Conservation (phyloP, 352 stramenopile species). For the Phytophthora pisi region DNA sequence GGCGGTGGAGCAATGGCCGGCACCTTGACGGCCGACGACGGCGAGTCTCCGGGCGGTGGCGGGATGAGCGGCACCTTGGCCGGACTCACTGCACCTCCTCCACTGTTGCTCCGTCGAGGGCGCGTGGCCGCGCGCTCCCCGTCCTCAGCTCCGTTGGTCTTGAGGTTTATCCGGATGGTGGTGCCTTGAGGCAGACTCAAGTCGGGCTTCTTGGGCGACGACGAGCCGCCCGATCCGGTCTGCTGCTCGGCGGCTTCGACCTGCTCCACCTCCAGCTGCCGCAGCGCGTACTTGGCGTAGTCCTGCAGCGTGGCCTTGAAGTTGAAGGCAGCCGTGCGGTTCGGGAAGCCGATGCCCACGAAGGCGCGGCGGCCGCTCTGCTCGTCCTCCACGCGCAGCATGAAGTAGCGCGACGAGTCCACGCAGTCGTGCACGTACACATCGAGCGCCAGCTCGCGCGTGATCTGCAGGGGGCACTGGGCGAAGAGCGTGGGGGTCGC, state of each 20-base stretch:
- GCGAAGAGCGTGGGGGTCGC: conserved; percentile 65
- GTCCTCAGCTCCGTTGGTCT: conserved; percentile 42
- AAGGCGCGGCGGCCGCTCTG: conserved; percentile 74
- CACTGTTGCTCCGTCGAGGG: conserved; percentile 35
- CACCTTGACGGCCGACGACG: conserved; percentile 19
- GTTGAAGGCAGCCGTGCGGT: conserved; percentile 81
- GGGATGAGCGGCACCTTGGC: conserved; percentile 64
- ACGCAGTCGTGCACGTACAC: conserved; percentile 87
- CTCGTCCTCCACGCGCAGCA: conserved; percentile 85
- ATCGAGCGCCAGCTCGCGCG: conserved; percentile 61
- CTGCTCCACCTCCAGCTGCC: conserved; percentile 55
- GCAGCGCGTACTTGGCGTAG: conserved; percentile 81
- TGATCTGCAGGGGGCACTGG: conserved; percentile 79
- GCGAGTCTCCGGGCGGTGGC: conserved; percentile 48
- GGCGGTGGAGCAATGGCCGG: conserved; percentile 31
- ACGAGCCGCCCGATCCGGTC: conserved; percentile 5
- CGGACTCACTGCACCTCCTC: conserved; percentile 34
- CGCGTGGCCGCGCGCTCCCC: conserved; percentile 22
- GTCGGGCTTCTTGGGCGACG: conserved; percentile 45
- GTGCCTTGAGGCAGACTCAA: conserved; percentile 72
- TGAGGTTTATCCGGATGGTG: conserved; percentile 84
- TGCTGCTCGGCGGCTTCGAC: conserved; percentile 20
- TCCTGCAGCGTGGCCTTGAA: conserved; percentile 87
- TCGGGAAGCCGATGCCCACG: conserved; percentile 80
- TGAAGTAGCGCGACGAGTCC: conserved; percentile 90